A percentile compares a stretch with the other conserved stretches of the same genome.
phyloP scores from a whole-genome alignment of 2,329 filamentous ascomycete genomes.

The Aureobasidium sp. region DNA sequence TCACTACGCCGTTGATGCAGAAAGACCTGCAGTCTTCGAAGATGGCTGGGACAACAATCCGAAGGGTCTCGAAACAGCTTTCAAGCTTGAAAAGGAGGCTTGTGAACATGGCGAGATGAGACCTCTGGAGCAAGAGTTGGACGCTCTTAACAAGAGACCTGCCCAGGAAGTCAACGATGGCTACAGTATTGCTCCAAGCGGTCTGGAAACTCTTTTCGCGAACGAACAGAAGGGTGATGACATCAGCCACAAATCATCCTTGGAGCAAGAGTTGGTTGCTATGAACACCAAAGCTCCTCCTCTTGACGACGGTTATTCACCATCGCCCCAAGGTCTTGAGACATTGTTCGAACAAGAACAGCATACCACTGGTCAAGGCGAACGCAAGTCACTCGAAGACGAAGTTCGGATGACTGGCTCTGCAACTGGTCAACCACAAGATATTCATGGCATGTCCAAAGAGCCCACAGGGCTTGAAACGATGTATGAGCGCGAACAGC shows the following conservation, averaged over 20 bases:
- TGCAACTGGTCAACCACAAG: neutral
- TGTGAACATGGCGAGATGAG: neutral
- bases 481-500: slow-evolving; percentile 36
- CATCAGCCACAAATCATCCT: neutral
- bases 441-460: neutral
- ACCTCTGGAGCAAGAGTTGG: slow-evolving; percentile 15
- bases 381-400: slow-evolving; percentile 2
- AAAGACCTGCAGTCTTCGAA: slow-evolving; percentile 7
- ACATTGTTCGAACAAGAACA: slow-evolving; percentile 12
- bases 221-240: slow-evolving; percentile 27
- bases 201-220: slow-evolving; percentile 40
- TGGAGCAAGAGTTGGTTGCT: slow-evolving; percentile 15
- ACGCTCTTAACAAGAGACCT: neutral
- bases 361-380: neutral
- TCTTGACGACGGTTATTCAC: slow-evolving; percentile 4
- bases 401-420: neutral
- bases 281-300: neutral
- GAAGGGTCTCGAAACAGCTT: slow-evolving; percentile 2
- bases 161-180: slow-evolving; percentile 4
- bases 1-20: neutral
- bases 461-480: slow-evolving; percentile 40
- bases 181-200: slow-evolving; percentile 28
- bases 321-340: slow-evolving; percentile 11
- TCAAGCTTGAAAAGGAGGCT: slow-evolving; percentile 1
- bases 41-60: neutral